A percentile compares a stretch with the other conserved stretches of the same genome.
Conservation (phyloP, 2,329 filamentous ascomycete genomes). For the Claviceps sorghi region DNA sequence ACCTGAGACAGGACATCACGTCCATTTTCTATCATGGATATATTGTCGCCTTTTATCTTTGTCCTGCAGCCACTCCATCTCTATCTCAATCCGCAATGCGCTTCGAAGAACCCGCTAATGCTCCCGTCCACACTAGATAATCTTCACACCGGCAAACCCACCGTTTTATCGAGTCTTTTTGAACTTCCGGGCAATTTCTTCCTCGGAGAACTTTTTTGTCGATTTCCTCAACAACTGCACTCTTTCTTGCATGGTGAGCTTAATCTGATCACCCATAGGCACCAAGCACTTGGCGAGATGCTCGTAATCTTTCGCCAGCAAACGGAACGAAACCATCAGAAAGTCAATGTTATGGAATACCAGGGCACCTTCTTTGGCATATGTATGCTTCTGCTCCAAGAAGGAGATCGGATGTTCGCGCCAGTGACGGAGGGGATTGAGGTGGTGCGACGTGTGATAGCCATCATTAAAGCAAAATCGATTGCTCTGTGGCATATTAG, state of each 20-base stretch:
- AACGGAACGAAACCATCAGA: conserved; percentile 54
- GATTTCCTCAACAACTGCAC: conserved; percentile 48
- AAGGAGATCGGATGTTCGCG: conserved; percentile 65
- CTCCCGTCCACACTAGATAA: neutral
- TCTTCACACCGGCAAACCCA: neutral
- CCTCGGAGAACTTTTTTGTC: conserved; percentile 50
- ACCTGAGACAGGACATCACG: neutral
- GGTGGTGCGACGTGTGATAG: conserved; percentile 68
- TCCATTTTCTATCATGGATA: neutral
- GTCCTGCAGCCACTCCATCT: neutral
- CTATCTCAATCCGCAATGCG: neutral
- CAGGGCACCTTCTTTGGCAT: conserved; percentile 51
- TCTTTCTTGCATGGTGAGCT: conserved; percentile 48
- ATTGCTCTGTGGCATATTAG: conserved; percentile 43
- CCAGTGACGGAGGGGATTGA: conserved; percentile 69
- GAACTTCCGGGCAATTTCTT: conserved; percentile 48
- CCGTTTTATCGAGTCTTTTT: conserved; percentile 4
- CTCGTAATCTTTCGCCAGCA: conserved; percentile 57
- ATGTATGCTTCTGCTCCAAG: conserved; percentile 52
- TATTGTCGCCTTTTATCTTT: neutral
- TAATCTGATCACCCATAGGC: conserved; percentile 57
- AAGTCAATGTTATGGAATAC: conserved; percentile 76
- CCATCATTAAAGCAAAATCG: conserved; percentile 73
- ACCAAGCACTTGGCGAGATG: conserved; percentile 56
- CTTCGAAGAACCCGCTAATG: neutral